Conservation (phyloP, 495 filamentous ascomycete genomes). For the Aspergillus cristatus region DNA sequence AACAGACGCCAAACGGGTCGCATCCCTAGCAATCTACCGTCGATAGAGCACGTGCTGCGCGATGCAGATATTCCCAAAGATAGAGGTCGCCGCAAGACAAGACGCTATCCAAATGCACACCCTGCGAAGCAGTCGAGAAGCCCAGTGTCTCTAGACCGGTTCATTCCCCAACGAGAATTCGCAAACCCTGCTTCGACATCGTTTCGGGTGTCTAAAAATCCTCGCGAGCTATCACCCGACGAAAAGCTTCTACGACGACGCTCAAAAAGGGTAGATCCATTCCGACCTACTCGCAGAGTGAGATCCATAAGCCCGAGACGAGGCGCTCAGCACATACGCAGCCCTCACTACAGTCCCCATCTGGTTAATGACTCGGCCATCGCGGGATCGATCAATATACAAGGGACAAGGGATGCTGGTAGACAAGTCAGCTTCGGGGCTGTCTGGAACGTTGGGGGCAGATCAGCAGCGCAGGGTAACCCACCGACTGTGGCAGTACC, state of each 20-base stretch:
- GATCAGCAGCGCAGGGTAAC: constrained; percentile 38
- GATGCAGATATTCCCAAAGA: constrained; percentile 2
- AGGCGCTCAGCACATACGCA: constrained; percentile 9
- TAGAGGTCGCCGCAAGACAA: constrained; percentile 12
- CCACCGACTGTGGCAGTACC: constrained; percentile 37
- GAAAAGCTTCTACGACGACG: constrained; percentile 55
- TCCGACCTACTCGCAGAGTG: constrained; percentile 33
- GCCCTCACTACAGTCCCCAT: constrained; percentile 26
- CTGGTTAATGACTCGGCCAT: constrained; percentile 21
- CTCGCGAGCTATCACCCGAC: constrained; percentile 46
- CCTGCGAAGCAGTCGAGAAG: constrained; percentile 6
- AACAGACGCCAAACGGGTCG: background rate
- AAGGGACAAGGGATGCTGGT: constrained; percentile 5
- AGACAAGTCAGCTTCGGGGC: constrained; percentile 54
- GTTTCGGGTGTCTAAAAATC: constrained; percentile 56
- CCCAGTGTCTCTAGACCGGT: constrained; percentile 51
- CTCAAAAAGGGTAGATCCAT: constrained; percentile 54
- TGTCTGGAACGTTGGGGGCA: constrained; percentile 76
- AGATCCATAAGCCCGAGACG: constrained; percentile 14
- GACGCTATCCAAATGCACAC: constrained; percentile 1
- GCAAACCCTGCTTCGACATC: constrained; percentile 38
- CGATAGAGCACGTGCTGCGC: background rate
- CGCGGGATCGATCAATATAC: constrained; percentile 2
- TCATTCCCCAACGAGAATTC: constrained; percentile 50
- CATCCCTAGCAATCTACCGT: background rate